These are phyloP conservation scores for Colletotrichum noveboracense DNA, from an alignment of 2,329 filamentous ascomycete species.

Conservation along the genomic window DNA sequence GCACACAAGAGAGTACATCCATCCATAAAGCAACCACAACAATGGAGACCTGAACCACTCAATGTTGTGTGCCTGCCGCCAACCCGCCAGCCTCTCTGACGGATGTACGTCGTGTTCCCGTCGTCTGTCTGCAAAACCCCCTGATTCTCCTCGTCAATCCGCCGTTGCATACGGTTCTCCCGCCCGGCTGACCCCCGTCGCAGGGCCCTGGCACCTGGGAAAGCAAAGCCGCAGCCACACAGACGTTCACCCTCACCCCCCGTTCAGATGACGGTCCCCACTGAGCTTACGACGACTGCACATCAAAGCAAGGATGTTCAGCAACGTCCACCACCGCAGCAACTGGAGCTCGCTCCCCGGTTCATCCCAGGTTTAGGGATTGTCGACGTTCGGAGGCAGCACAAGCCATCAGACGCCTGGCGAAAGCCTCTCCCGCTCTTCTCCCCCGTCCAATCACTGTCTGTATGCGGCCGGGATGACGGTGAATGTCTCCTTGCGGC, in stretches of 20 bases:
- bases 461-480: neutral
- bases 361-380: neutral
- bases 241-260: neutral
- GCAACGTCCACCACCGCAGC: neutral
- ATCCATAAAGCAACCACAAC: neutral
- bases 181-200: neutral
- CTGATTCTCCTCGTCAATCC: neutral
- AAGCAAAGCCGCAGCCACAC: neutral
- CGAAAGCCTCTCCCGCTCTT: neutral
- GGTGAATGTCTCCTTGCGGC: neutral
- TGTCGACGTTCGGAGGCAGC: neutral
- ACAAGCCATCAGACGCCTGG: neutral
- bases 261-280: constrained; percentile 18
- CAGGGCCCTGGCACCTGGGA: neutral
- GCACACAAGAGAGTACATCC: neutral
- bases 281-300: constrained; percentile 22
- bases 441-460: neutral
- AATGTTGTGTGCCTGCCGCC: neutral
- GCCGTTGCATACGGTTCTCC: neutral
- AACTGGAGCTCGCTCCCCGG: neutral
- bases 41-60: neutral
- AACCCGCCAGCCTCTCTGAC: neutral
- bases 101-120: neutral
- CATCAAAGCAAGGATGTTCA: constrained; percentile 19
- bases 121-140: constrained; percentile 10